A percentile compares a stretch with the other conserved stretches of the same genome.
phyloP scores from a whole-genome alignment of 2,329 filamentous ascomycete genomes.

The Metarhizium robertsii region DNA sequence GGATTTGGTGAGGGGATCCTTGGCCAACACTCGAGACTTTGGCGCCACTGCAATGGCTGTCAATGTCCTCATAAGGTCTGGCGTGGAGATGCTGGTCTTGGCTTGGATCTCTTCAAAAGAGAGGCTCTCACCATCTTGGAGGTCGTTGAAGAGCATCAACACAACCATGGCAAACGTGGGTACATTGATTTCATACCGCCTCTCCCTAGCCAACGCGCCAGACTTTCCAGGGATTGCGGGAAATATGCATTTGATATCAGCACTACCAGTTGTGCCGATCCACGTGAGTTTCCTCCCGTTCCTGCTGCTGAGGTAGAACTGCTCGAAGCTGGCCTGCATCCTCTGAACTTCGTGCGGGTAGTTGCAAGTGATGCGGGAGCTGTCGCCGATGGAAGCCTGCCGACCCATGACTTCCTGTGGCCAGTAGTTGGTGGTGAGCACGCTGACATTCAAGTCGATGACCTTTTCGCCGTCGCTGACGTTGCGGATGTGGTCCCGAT shows the following conservation, averaged over 20 bases:
- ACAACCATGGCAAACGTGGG: constrained; percentile 90
- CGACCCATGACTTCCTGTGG: constrained; percentile 78
- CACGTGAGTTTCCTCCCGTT: constrained; percentile 85
- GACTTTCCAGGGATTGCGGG: constrained; percentile 63
- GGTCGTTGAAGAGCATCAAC: constrained; percentile 78
- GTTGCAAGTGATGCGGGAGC: constrained; percentile 41
- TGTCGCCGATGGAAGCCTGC: constrained; percentile 39
- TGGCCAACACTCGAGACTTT: constrained; percentile 72
- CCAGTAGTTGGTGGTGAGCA: constrained; percentile 93
- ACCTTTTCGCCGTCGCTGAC: constrained; percentile 38
- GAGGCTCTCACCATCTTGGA: constrained; percentile 42
- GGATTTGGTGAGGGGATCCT: constrained; percentile 70
- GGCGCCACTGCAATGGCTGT: constrained; percentile 75
- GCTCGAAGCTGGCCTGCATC: constrained; percentile 76
- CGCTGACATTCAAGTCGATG: constrained; percentile 73
- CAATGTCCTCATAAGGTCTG: constrained; percentile 67
- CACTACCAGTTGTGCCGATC: constrained; percentile 62
- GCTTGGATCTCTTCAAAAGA: constrained; percentile 72
- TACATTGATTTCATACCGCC: constrained; percentile 83
- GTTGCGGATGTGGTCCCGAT: constrained; percentile 55
- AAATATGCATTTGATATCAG: constrained; percentile 76
- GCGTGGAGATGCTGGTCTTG: constrained; percentile 65
- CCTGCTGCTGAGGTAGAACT: constrained; percentile 80
- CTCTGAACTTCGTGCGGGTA: constrained; percentile 67
- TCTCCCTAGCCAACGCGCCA: constrained; percentile 48